Conservation (phyloP, 495 filamentous ascomycete genomes). For the Aspergillus mulundensis region DNA sequence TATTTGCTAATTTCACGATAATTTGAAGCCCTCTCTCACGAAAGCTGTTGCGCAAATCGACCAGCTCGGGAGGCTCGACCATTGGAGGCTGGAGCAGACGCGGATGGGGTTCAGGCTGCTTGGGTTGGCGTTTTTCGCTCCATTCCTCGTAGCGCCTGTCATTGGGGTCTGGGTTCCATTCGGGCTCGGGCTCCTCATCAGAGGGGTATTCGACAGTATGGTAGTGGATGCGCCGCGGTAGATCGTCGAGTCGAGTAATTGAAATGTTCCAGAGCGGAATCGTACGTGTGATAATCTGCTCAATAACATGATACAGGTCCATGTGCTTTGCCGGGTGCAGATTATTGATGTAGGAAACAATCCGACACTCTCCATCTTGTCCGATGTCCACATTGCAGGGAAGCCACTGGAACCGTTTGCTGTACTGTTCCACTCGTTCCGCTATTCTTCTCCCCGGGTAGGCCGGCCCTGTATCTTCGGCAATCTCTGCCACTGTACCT, state of each 20-base stretch:
- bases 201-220: neutral
- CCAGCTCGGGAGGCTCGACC: neutral
- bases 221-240: neutral
- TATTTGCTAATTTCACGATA: conserved; percentile 54
- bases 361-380: conserved; percentile 22
- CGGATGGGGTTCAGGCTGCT: neutral
- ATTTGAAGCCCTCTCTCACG: conserved; percentile 45
- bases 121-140: neutral
- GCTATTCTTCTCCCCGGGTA: neutral
- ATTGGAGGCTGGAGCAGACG: neutral
- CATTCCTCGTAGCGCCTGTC: neutral
- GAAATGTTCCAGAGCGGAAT: conserved; percentile 50
- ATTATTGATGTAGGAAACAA: conserved; percentile 58
- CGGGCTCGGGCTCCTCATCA: neutral
- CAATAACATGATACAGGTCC: conserved; percentile 46
- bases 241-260: neutral
- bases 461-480: too few species aligned
- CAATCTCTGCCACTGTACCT: neutral
- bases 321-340: conserved; percentile 48
- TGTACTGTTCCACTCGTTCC: neutral
- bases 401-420: conserved; percentile 53
- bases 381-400: conserved; percentile 50
- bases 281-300: conserved; percentile 40
- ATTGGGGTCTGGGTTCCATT: neutral
- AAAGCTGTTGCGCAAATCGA: conserved; percentile 5